phyloP scores from a whole-genome alignment of 331 rosid genomes.

The Telfairia occidentalis region DNA sequence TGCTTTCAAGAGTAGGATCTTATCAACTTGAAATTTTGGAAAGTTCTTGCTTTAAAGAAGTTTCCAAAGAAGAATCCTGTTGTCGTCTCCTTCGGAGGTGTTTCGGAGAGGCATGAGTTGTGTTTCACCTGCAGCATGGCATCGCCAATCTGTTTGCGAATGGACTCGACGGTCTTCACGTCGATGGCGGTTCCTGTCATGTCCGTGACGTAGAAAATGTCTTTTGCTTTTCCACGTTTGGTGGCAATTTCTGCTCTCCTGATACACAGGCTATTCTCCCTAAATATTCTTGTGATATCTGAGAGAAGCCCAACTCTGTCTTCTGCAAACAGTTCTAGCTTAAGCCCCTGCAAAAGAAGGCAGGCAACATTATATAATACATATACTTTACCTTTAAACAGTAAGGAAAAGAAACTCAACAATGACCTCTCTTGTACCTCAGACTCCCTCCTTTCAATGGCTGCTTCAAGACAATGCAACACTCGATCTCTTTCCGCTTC shows the following conservation, averaged over 20 bases:
- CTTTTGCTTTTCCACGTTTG: constrained; percentile 51
- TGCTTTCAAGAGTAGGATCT: constrained; percentile 58
- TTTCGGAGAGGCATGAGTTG: constrained; percentile 30
- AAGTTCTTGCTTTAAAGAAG: constrained; percentile 58
- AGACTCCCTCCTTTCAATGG: constrained; percentile 77
- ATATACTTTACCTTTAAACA: neutral
- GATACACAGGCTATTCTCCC: constrained; percentile 78
- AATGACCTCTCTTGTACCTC: constrained; percentile 36
- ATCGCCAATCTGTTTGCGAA: constrained; percentile 65
- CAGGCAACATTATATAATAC: neutral
- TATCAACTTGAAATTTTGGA: constrained; percentile 53
- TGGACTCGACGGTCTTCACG: constrained; percentile 57
- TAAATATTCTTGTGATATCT: constrained; percentile 78
- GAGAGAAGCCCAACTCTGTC: constrained; percentile 85
- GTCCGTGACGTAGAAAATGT: constrained; percentile 74
- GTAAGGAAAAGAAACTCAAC: neutral
- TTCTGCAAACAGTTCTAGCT: constrained; percentile 63
- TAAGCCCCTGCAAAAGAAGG: constrained; percentile 62
- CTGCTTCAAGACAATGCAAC: constrained; percentile 82
- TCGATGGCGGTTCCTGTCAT: constrained; percentile 73
- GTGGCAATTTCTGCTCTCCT: constrained; percentile 91
- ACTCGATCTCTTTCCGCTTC: constrained; percentile 87
- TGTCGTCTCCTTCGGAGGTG: constrained; percentile 36
- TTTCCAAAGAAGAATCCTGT: constrained; percentile 59
- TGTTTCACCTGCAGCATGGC: constrained; percentile 52